Evolutionary conservation across 805 yeast species (phyloP).

Genomic region (Zygosaccharomyces siamensis): DNA sequence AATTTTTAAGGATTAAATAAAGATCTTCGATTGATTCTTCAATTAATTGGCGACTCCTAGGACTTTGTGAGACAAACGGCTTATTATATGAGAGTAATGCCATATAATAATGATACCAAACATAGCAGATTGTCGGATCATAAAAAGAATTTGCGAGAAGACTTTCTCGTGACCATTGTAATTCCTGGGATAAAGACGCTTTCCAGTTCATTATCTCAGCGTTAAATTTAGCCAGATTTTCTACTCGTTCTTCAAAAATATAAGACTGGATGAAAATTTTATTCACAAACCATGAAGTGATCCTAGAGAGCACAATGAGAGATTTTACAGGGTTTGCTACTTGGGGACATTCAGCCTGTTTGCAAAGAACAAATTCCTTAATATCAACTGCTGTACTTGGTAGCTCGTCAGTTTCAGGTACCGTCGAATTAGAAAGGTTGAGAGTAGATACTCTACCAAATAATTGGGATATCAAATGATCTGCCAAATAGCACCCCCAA

Average conservation of each 20-base stretch:
- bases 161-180: conserved; percentile 39
- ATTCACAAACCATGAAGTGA: conserved; percentile 16
- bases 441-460: conserved; percentile 49
- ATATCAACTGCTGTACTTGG: conserved; percentile 47
- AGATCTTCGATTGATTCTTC: conserved; percentile 17
- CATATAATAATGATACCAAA: conserved; percentile 48
- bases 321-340: conserved; percentile 30
- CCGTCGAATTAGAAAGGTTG: conserved; percentile 46
- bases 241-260: conserved; percentile 32
- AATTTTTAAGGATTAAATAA: conserved; percentile 9
- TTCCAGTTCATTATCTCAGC: conserved; percentile 44
- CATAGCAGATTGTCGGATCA: conserved; percentile 43
- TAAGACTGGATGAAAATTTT: conserved; percentile 12
- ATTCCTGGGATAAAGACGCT: conserved; percentile 37
- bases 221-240: conserved; percentile 37
- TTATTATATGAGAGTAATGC: conserved; percentile 47
- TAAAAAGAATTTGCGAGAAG: conserved; percentile 36
- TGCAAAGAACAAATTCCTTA: conserved; percentile 41
- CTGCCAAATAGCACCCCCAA: conserved; percentile 56
- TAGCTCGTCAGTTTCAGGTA: conserved; percentile 46
- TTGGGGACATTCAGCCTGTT: conserved; percentile 7
- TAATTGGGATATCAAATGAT: conserved; percentile 48
- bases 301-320: conserved; percentile 33
- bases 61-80: conserved; percentile 39
- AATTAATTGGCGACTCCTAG: conserved; percentile 9